Evolutionary conservation across 2,329 filamentous ascomycete genomes (phyloP).

Genomic region (Arthrobotrys entomopaga): DNA sequence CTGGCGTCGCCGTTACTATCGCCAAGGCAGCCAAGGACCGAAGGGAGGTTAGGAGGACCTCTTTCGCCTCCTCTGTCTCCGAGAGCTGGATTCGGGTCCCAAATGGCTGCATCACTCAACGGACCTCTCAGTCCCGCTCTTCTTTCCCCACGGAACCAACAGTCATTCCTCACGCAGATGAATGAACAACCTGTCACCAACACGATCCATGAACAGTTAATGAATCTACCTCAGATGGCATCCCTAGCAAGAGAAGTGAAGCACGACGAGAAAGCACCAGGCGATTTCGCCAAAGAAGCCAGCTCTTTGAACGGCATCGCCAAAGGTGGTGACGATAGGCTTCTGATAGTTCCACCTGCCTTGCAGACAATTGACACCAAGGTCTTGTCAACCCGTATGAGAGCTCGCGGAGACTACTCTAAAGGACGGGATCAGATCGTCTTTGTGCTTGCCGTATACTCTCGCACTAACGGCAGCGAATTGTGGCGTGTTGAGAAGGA

Average conservation of each 20-base stretch:
- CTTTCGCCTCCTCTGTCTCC: constrained; percentile 57
- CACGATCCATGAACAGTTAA: constrained; percentile 49
- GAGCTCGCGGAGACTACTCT: constrained; percentile 43
- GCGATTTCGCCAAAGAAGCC: constrained; percentile 53
- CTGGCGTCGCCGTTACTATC: constrained; percentile 57
- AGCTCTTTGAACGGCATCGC: constrained; percentile 52
- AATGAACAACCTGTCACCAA: constrained; percentile 46
- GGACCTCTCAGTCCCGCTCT: constrained; percentile 50
- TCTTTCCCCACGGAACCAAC: constrained; percentile 33
- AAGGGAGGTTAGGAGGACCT: constrained; percentile 51
- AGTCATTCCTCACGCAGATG: constrained; percentile 44
- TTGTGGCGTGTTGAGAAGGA: constrained; percentile 97
- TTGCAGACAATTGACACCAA: constrained; percentile 84
- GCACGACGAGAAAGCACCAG: constrained; percentile 51
- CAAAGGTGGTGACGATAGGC: constrained; percentile 52
- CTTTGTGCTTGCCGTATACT: constrained; percentile 87
- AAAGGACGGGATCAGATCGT: constrained; percentile 62
- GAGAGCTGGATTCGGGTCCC: constrained; percentile 55
- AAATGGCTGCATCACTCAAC: constrained; percentile 26
- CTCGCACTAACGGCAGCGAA: constrained; percentile 78
- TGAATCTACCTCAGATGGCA: constrained; percentile 52
- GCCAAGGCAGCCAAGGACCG: constrained; percentile 43
- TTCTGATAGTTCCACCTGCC: constrained; percentile 64
- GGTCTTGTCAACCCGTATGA: constrained; percentile 90
- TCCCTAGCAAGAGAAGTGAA: constrained; percentile 53